These are phyloP conservation scores for Globisporangium nodosum DNA, from an alignment of 352 stramenopile genomes.

Conservation along the genomic window DNA sequence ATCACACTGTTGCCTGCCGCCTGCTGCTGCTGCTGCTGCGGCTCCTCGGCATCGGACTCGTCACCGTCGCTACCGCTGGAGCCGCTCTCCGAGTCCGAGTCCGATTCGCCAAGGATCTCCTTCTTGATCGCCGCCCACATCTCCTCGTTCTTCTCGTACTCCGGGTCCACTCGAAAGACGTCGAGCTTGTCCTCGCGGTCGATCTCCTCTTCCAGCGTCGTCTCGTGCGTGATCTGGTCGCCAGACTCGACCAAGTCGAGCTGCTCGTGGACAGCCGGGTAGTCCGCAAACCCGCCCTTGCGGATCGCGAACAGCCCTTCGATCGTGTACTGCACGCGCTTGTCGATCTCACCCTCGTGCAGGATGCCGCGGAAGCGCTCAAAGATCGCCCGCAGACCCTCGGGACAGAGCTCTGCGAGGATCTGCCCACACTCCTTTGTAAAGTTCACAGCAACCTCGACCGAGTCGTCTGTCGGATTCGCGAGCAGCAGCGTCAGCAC, in stretches of 20 bases:
- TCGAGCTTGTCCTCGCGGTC: slow-evolving; percentile 95
- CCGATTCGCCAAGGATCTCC: slow-evolving; percentile 95
- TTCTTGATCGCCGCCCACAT: slow-evolving; percentile 95
- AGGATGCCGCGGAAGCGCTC: slow-evolving; percentile 97
- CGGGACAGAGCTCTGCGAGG: slow-evolving; percentile 73
- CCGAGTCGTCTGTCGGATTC: slow-evolving; percentile 96
- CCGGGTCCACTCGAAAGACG: slow-evolving; percentile 92
- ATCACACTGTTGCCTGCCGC: slow-evolving; percentile 44
- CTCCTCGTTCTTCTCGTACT: slow-evolving; percentile 96
- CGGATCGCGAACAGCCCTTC: slow-evolving; percentile 96
- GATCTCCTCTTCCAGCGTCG: slow-evolving; percentile 95
- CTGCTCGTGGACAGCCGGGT: slow-evolving; percentile 91
- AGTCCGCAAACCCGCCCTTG: slow-evolving; percentile 94
- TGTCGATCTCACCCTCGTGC: slow-evolving; percentile 96
- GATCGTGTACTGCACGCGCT: slow-evolving; percentile 98
- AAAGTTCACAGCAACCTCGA: slow-evolving; percentile 98
- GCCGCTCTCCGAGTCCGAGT: slow-evolving; percentile 64
- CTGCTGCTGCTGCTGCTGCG: slow-evolving; percentile 25
- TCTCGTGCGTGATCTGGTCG: slow-evolving; percentile 99
- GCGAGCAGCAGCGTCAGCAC: slow-evolving; percentile 96
- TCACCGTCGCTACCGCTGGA: slow-evolving; percentile 42
- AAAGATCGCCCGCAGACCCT: slow-evolving; percentile 95
- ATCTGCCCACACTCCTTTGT: slow-evolving; percentile 95
- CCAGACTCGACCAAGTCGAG: slow-evolving; percentile 97
- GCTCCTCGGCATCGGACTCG: slow-evolving; percentile 39